These are phyloP conservation scores for Coniochaeta ligniaria DNA, from an alignment of 2,329 filamentous ascomycete species.

Conservation along the genomic window DNA sequence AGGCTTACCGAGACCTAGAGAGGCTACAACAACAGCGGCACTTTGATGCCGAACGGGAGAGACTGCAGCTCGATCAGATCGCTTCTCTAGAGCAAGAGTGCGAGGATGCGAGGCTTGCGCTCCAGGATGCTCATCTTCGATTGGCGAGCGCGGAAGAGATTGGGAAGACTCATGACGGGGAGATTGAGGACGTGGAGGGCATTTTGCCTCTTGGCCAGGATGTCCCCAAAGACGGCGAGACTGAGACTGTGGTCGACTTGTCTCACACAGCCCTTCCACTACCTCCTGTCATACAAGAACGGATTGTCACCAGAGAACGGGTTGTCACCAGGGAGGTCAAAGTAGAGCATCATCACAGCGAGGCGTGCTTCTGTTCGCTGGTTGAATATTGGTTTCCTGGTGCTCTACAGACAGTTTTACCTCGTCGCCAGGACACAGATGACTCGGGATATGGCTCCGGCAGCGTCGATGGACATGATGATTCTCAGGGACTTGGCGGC, in stretches of 20 bases:
- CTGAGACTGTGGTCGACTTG: neutral
- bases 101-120: neutral
- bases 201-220: neutral
- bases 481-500: neutral
- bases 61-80: neutral
- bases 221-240: neutral
- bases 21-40: neutral
- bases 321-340: too few relatives aligned
- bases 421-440: neutral
- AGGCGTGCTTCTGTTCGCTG: slow-evolving; percentile 1
- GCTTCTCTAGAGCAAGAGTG: neutral
- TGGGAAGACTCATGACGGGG: neutral
- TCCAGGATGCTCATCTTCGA: neutral
- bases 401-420: neutral
- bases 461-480: neutral
- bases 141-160: neutral
- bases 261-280: neutral
- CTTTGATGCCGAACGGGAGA: neutral
- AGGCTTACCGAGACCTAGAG: neutral
- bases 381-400: neutral
- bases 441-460: neutral
- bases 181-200: neutral
- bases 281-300: neutral
- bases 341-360: neutral
- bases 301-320: neutral